Evolutionary conservation across 768 basidiomycete species (phyloP).

Genomic region (Mycena latifolia): DNA sequence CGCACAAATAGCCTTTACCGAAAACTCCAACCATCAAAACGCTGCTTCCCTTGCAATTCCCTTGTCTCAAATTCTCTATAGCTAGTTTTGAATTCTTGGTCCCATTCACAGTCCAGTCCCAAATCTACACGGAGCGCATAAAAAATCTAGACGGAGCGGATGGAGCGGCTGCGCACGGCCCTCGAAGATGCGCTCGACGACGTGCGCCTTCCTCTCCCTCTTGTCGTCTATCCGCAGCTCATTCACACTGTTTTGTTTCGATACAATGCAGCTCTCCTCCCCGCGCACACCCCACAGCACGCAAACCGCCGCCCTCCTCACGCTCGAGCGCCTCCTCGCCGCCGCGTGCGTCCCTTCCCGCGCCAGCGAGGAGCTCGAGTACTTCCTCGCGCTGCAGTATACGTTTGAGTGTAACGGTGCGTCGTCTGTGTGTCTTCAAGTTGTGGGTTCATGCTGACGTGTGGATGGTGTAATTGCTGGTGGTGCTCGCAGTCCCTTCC

Average conservation of each 20-base stretch:
- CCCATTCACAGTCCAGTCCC: no score
- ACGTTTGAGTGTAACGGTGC: constrained; percentile 87
- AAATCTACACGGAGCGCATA: no score
- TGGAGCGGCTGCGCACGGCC: no score
- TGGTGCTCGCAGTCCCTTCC: constrained; percentile 70
- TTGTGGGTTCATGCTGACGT: no score
- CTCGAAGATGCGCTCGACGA: constrained; percentile 77
- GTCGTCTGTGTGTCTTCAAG: constrained; percentile 44
- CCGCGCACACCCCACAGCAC: constrained; percentile 64
- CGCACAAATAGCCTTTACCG: no score
- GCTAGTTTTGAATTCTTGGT: no score
- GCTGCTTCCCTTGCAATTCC: no score
- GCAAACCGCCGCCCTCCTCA: constrained; percentile 67
- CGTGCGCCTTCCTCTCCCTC: constrained; percentile 52
- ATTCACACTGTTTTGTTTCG: neutral
- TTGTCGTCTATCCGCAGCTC: neutral
- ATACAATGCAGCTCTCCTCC: constrained; percentile 68
- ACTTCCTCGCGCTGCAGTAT: constrained; percentile 78
- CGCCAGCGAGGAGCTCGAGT: constrained; percentile 58
- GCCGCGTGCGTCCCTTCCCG: constrained; percentile 58
- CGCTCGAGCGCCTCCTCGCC: constrained; percentile 68
- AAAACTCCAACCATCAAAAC: no score
- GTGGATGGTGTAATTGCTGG: no score
- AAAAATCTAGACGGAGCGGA: no score
- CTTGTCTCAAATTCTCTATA: no score